Base-by-base conservation (phyloP, 805 yeast species). In the Kuraishia borneana region DNA sequence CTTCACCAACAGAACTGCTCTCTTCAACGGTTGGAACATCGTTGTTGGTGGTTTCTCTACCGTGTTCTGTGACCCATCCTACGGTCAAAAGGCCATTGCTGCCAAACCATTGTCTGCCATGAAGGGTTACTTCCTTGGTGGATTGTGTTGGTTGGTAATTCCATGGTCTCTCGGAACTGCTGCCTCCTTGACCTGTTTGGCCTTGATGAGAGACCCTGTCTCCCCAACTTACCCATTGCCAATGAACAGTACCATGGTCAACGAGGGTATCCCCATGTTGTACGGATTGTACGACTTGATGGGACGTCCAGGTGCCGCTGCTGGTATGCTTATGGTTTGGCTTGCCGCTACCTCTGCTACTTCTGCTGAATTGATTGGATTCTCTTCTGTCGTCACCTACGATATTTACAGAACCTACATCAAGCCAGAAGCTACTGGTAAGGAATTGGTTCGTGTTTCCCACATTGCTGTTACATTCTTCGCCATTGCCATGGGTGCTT, bases 311-410 rank as follows among this genome's bases (percentile, higher is more conserved):
- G 68, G 67, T 17, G 65, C 65, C n/a, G 61, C 58, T 16, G 64
- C 63, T 14, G 62, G 58, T 3, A 44, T 62, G 33, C 37, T 60
- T 18, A 60, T 59, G 48, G 42, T 62, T n/a, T 63, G 57, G 45
- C 51, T 61, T 52, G 54, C 66, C 23, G 65, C 56, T 13, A 62
- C 68, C 5, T 56, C 64, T 22, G 65, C 68, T 3, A 51, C 58
- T 32, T 54, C 62, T 33, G 63, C 67, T 5, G 65, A 61, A 42
- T 43, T 60, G 18, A 58, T 62, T 36, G 65, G 64, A 3, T 54
- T 61, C 36, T 60, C 66, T 0, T 57, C 66, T 2, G 56, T 61
- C 10, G 42, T 51, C 12, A 58, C 66, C 6, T 61, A 58, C 40
- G 68, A 62, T 35, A 45, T 62, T 28, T 62, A 59, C 48, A 49